Percentiles rank a stretch among this genome's conserved stretches.
phyloP scores from a whole-genome alignment of 1,139 yeast species.

The Yamadazyma diddensiae region DNA sequence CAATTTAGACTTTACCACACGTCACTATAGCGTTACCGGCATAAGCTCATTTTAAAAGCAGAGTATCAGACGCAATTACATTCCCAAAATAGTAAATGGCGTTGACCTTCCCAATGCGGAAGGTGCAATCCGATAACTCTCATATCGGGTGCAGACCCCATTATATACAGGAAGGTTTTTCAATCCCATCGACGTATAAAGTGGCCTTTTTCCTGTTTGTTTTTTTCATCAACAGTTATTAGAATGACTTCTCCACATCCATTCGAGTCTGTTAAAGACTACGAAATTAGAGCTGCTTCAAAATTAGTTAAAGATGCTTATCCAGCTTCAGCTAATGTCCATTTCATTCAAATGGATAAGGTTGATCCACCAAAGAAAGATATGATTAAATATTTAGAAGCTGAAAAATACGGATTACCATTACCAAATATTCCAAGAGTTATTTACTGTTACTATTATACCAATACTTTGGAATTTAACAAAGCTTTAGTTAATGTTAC shows the following conservation, averaged over 20 bases:
- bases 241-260: slow-evolving; percentile 36
- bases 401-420: slow-evolving; percentile 60
- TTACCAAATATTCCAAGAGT: slow-evolving; percentile 63
- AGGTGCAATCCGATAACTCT: slow-evolving; percentile 7
- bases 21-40: too few relatives aligned
- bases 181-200: not conserved
- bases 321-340: slow-evolving; percentile 49
- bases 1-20: too few relatives aligned
- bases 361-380: slow-evolving; percentile 80
- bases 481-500: slow-evolving; percentile 74
- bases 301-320: slow-evolving; percentile 60
- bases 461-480: slow-evolving; percentile 55
- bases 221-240: not conserved
- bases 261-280: slow-evolving; percentile 66
- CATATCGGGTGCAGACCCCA: not conserved
- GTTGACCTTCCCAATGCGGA: slow-evolving; percentile 11
- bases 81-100: slow-evolving; percentile 10
- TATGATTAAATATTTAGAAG: slow-evolving; percentile 66
- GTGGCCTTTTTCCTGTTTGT: not conserved
- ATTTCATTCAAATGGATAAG: slow-evolving; percentile 70
- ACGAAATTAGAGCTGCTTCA: slow-evolving; percentile 62
- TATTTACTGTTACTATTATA: slow-evolving; percentile 64
- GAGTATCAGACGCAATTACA: slow-evolving; percentile 8
- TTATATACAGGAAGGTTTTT: too few relatives aligned
- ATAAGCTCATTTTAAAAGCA: too few relatives aligned